Evolutionary conservation across 768 basidiomycete genomes (phyloP).

Genomic region (Hebeloma cylindrosporum): DNA sequence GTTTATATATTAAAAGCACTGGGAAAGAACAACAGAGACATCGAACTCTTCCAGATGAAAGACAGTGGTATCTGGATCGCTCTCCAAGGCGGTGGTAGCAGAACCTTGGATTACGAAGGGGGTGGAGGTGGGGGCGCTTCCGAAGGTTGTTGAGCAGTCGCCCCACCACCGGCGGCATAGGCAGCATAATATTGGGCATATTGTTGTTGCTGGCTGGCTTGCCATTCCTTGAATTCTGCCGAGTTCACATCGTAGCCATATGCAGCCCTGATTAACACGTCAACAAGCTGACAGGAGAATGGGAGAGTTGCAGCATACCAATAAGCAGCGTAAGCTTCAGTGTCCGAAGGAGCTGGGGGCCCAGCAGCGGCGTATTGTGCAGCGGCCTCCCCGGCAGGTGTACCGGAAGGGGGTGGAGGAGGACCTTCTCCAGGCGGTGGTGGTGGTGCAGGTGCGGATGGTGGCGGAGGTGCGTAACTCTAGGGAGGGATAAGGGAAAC

Average conservation of each 20-base stretch:
- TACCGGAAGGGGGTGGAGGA: constrained; percentile 41
- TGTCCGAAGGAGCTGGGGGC: constrained; percentile 41
- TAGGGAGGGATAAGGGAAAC: constrained; percentile 14
- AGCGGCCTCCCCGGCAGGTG: constrained; percentile 51
- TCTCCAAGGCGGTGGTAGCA: too few relatives aligned
- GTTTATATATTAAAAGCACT: constrained; percentile 16
- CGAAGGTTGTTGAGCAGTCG: constrained; percentile 24
- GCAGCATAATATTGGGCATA: constrained; percentile 73
- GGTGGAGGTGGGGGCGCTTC: constrained; percentile 38
- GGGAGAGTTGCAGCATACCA: constrained; percentile 43
- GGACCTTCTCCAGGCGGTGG: constrained; percentile 52
- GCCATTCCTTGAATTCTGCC: constrained; percentile 79
- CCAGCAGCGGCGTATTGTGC: constrained; percentile 35
- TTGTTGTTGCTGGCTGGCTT: constrained; percentile 68
- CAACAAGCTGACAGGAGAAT: background rate
- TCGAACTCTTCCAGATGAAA: background rate
- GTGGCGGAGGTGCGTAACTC: constrained; percentile 52
- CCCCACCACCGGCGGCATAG: constrained; percentile 43
- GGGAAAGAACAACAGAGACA: constrained; percentile 6
- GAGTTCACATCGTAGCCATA: constrained; percentile 89
- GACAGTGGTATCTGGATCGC: too few relatives aligned
- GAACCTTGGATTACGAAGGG: constrained; percentile 30
- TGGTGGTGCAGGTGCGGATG: constrained; percentile 52
- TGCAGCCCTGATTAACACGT: constrained; percentile 55
- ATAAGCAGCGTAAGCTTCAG: constrained; percentile 59